Conservation (phyloP, 2,329 filamentous ascomycete genomes). For the Fusarium circinatum region DNA sequence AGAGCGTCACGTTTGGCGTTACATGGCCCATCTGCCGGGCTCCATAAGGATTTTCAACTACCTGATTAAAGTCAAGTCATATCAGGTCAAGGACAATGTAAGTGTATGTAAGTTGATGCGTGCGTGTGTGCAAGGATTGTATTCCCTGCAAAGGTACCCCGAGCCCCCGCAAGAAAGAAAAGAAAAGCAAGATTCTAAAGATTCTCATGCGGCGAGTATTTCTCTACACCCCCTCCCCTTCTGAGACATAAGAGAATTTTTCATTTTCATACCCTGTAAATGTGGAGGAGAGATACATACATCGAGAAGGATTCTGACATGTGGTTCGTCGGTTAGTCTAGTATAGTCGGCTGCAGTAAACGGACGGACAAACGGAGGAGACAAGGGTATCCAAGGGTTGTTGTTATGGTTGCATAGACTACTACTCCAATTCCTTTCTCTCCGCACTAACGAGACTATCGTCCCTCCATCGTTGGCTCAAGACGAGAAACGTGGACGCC, state of each 20-base stretch:
- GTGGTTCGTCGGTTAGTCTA: slow-evolving; percentile 25
- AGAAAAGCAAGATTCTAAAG: neutral
- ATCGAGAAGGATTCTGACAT: neutral
- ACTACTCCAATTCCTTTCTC: slow-evolving; percentile 1
- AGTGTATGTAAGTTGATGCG: neutral
- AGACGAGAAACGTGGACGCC: slow-evolving; percentile 12
- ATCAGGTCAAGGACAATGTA: neutral
- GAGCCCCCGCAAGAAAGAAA: slow-evolving; percentile 3
- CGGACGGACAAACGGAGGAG: slow-evolving; percentile 38
- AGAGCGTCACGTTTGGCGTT: slow-evolving; percentile 23
- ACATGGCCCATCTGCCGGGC: slow-evolving; percentile 41
- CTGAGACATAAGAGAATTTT: slow-evolving; percentile 12
- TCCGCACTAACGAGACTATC: neutral
- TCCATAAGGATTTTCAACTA: slow-evolving; percentile 10
- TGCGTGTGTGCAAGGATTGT: slow-evolving; percentile 25
- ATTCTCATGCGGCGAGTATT: neutral
- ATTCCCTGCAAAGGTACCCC: slow-evolving; percentile 22
- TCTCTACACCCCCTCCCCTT: neutral
- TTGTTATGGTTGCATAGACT: slow-evolving; percentile 17
- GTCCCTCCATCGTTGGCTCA: neutral
- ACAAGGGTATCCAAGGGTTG: neutral
- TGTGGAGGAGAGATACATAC: neutral
- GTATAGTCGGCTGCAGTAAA: slow-evolving; percentile 16
- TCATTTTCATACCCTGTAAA: neutral
- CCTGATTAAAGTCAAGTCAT: neutral